Evolutionary conservation across 2,329 filamentous ascomycete species (phyloP), one percentile per base, ranked within the genome.

Genomic region (Aspergillus sp.): DNA sequence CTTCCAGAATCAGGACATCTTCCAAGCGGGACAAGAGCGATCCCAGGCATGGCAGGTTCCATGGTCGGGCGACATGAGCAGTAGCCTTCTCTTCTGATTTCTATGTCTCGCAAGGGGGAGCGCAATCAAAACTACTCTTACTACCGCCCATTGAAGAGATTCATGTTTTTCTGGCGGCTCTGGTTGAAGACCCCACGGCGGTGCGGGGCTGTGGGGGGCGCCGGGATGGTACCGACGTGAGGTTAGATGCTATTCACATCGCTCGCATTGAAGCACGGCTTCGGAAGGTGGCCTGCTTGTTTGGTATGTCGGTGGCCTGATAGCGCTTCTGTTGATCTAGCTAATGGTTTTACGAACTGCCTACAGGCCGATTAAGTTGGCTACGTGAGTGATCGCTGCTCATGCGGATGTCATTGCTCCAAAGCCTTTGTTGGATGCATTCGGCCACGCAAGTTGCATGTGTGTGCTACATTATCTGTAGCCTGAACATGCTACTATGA

Each of bases 51-150:
- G 77, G 76, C 77, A 78, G 51, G 67, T 71, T 12, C 69, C 73
- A n/a, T 80, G 77, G 78, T 66, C 73, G 8, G 71, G 76, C 15
- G 79, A 81, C 59, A 75, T 76, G 72, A 71, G 67, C 52, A 73
- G 64, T 43, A 77, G 62, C 56, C 70, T 77, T 58, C 65, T 76
- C 9, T 77, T 77, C 59, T 74, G 65, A 52, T 32, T 4, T 13
- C 8, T n/a, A 9, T n/a, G 53, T 21, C 15, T 9, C 8, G 15
- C 47, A 5, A 13, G 10, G 15, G 4, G 10, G 47, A 19, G n/a
- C 25, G 23, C 8, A 28, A 30, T 5, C 9, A 2, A 17, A 10
- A 17, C 28, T 19, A 21, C 19, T 54, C 32, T 12, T 28, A 32
- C 19, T 21, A 38, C 10, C 19, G n/a, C 7, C 4, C 2, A 13